Base-by-base conservation (phyloP, 2,329 filamentous ascomycete genomes). In the Stromatinia cepivora region DNA sequence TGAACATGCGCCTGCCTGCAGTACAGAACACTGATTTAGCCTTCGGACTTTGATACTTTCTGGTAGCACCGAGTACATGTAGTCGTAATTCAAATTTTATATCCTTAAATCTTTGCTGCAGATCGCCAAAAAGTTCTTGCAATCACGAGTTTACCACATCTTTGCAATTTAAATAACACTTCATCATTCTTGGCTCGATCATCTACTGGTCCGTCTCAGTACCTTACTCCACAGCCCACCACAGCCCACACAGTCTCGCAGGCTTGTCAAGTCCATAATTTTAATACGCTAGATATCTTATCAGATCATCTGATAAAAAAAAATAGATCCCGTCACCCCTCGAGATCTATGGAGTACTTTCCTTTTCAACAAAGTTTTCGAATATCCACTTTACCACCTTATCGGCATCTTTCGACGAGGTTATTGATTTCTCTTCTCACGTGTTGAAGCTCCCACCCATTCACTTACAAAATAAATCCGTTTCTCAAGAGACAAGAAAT, bases 261-360 rank as follows among this genome's bases (percentile, higher is more conserved):
- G 10, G 31, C n/a, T 25, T 6, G 22, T 52, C 15, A 54, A 25
- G 39, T 25, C 20, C 31, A 39, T 25, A n/a, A 42, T 45, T n/a
- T 22, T 22, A 6, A 36, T 36, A 15, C 59, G 45, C n/a, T 57
- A 36, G 22, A 58, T 48, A 53, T 36, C 39, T 65, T 48, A 69
- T 69, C 67, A 69, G 59, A 69, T 69, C 50, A 69, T 69, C 67
- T 69, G 36, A 69, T 65, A 28, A 57, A 42, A 46, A 22, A 20
- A 31, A 13, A 13, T 56, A 84, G 84, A 82, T 80, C 34, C 80
- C 28, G 72, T 80, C 57, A 82, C 81, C 31, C 70, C 83, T 65
- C 81, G 79, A 0, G 80, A 76, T 70, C 80, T 82, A n/a, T n/a
- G n/a, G n/a, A n/a, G n/a, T n/a, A 71, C 75, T 83, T 58, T 72